Percentiles rank a stretch among this genome's conserved stretches.
phyloP scores from a whole-genome alignment of 192 early-diverging fungal genomes.

The Coemansia sp. region DNA sequence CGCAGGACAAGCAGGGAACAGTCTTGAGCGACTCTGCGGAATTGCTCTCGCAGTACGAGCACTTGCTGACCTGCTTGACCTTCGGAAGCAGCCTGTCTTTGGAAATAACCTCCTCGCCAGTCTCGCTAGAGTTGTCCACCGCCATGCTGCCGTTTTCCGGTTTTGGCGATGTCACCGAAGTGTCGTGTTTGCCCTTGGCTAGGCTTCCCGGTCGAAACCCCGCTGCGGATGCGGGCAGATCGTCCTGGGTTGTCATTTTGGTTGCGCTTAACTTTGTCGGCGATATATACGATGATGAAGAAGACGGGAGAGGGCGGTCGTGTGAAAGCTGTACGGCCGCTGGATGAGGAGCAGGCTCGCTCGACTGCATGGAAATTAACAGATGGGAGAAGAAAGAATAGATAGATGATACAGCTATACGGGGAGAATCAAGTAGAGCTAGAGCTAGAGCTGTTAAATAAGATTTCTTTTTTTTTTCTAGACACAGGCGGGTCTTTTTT shows the following conservation, averaged over 20 bases:
- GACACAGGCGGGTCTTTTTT: background rate
- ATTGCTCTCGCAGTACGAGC: conserved; percentile 53
- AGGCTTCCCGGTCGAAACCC: background rate
- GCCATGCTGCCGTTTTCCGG: conserved; percentile 27
- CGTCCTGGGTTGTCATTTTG: conserved; percentile 6
- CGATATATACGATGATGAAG: conserved; percentile 5
- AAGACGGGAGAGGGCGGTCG: background rate
- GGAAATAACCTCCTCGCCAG: conserved; percentile 50
- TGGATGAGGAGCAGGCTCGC: conserved; percentile 8
- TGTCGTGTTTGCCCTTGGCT: background rate
- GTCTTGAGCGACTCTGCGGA: conserved; percentile 56
- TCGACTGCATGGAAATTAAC: conserved; percentile 5
- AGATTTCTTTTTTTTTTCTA: too few species aligned
- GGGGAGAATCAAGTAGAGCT: background rate
- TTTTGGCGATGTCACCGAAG: conserved; percentile 4
- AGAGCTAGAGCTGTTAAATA: background rate
- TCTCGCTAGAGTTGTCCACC: conserved; percentile 52
- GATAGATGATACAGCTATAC: background rate
- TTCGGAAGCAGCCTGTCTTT: conserved; percentile 55
- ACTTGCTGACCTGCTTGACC: conserved; percentile 55
- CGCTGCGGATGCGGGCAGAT: background rate
- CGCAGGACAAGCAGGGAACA: conserved; percentile 51
- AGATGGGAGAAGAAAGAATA: background rate
- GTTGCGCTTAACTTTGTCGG: background rate
- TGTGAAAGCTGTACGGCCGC: conserved; percentile 1